phyloP scores from a whole-genome alignment of 805 yeast species.

The Metschnikowia santaceciliae region DNA sequence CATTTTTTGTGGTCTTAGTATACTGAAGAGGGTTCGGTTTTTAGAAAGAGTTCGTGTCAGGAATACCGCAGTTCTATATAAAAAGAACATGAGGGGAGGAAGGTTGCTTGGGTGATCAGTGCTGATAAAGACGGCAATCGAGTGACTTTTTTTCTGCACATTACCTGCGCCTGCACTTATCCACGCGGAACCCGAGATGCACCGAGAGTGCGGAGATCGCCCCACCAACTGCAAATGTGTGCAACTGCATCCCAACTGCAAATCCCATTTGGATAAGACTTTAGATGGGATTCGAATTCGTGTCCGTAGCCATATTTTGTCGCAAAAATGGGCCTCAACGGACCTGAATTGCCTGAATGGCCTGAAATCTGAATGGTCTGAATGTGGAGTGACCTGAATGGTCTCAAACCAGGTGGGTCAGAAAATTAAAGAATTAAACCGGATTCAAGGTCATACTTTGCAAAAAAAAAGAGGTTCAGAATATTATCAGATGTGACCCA shows the following conservation, averaged over 20 bases:
- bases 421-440: too few relatives aligned
- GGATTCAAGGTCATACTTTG: too few relatives aligned
- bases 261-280: neutral
- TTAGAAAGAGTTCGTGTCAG: neutral
- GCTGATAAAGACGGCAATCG: conserved; percentile 10
- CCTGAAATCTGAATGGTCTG: too few relatives aligned
- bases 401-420: too few relatives aligned
- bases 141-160: conserved; percentile 10
- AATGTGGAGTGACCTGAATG: too few relatives aligned
- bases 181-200: conserved; percentile 5
- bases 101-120: neutral
- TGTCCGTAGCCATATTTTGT: neutral
- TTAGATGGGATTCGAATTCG: too few relatives aligned
- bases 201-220: conserved; percentile 8
- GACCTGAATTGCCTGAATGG: too few relatives aligned
- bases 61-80: conserved; percentile 11
- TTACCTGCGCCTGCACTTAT: conserved; percentile 5
- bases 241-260: neutral
- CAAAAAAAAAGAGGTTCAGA: too few relatives aligned
- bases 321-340: neutral
- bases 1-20: conserved; percentile 24
- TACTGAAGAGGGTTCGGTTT: neutral
- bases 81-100: conserved; percentile 10
- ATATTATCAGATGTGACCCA: too few relatives aligned
- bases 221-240: conserved; percentile 1